Evolutionary conservation across 495 filamentous ascomycete genomes (phyloP).

Genomic region (Tuber umbilicatum): DNA sequence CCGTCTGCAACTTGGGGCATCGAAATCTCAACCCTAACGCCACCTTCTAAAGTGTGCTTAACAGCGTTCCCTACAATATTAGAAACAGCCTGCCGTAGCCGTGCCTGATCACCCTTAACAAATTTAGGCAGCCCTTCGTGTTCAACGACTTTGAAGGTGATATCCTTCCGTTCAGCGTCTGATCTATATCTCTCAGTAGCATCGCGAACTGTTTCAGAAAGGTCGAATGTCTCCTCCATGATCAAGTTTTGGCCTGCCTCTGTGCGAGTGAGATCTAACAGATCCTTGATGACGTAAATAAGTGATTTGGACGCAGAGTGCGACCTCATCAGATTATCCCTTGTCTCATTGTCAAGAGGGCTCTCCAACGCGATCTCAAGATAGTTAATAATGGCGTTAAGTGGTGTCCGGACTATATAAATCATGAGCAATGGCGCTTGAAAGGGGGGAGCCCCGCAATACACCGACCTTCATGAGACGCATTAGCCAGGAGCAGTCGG

Average conservation of each 20-base stretch:
- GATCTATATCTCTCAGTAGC: slow-evolving; percentile 65
- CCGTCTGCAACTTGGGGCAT: slow-evolving; percentile 19
- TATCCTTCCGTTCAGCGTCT: slow-evolving; percentile 68
- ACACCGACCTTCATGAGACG: slow-evolving; percentile 63
- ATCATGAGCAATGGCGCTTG: background rate
- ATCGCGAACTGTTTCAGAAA: slow-evolving; percentile 64
- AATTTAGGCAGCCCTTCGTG: slow-evolving; percentile 62
- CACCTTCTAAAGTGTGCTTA: slow-evolving; percentile 66
- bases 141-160: slow-evolving; percentile 60
- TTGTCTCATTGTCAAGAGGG: slow-evolving; percentile 69
- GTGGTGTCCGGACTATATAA: slow-evolving; percentile 65
- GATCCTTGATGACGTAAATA: slow-evolving; percentile 93
- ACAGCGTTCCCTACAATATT: slow-evolving; percentile 85
- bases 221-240: slow-evolving; percentile 74
- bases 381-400: slow-evolving; percentile 96
- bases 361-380: slow-evolving; percentile 90
- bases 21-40: slow-evolving; percentile 65
- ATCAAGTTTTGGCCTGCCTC: slow-evolving; percentile 75
- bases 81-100: slow-evolving; percentile 69
- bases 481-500: slow-evolving; percentile 75
- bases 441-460: background rate
- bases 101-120: slow-evolving; percentile 73
- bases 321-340: slow-evolving; percentile 78
- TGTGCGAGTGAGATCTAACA: slow-evolving; percentile 83
- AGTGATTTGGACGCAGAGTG: slow-evolving; percentile 94